Evolutionary conservation across 1,284 basidiomycete species (phyloP).

Genomic region (Leccinum pseudoinsigne): DNA sequence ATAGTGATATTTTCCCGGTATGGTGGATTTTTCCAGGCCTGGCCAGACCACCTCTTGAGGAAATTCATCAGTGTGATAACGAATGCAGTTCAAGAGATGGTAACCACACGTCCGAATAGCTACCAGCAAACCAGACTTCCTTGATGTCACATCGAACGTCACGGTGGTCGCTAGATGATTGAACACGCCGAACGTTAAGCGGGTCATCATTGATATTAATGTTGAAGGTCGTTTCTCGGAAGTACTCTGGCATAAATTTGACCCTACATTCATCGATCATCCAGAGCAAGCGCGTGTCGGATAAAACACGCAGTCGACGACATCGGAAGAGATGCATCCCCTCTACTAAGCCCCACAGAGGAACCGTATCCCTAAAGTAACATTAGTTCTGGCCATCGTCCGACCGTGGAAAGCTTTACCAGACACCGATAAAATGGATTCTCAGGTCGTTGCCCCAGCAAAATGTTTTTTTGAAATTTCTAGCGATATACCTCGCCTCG

Average conservation of each 20-base stretch:
- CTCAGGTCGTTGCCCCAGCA: constrained; percentile 12
- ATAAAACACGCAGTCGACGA: constrained; percentile 27
- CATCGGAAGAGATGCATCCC: constrained; percentile 21
- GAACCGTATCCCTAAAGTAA: constrained; percentile 41
- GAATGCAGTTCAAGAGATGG: background rate
- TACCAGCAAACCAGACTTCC: constrained; percentile 25
- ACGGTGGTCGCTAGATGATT: background rate
- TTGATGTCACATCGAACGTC: constrained; percentile 5
- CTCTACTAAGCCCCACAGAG: constrained; percentile 28
- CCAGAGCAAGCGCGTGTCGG: constrained; percentile 39
- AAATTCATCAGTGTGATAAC: no score
- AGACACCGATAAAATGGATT: constrained; percentile 38
- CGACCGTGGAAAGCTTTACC: constrained; percentile 14
- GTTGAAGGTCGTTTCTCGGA: constrained; percentile 8
- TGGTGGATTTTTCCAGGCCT: constrained; percentile 6
- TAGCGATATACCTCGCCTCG: background rate
- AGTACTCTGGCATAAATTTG: constrained; percentile 39
- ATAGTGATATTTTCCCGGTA: constrained; percentile 14
- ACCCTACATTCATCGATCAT: constrained; percentile 30
- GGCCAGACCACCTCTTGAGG: constrained; percentile 9
- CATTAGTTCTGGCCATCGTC: background rate
- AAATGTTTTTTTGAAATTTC: background rate
- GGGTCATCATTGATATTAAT: background rate
- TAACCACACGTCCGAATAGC: constrained; percentile 28
- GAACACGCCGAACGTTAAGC: background rate